These are phyloP conservation scores for Groenewaldozyma tartarivorans DNA, from an alignment of 805 yeast genomes.

Conservation along the genomic window DNA sequence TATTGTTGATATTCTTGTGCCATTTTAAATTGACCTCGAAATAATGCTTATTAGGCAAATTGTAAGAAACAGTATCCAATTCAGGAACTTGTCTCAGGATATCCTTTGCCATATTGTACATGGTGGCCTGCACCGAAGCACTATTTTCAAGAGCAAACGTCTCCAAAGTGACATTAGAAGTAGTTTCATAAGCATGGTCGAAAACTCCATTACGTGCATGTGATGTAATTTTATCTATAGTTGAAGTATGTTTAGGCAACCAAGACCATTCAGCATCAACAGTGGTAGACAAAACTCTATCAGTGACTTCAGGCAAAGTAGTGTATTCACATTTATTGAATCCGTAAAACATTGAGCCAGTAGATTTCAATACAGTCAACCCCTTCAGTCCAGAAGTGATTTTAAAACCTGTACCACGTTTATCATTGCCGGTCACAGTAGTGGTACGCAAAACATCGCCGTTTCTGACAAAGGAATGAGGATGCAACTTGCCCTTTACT, in stretches of 20 bases:
- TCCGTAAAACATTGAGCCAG: conserved; percentile 89
- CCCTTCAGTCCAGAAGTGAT: conserved; percentile 67
- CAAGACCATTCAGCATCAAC: conserved; percentile 66
- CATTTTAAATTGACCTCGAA: conserved; percentile 70
- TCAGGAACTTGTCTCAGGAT: conserved; percentile 51
- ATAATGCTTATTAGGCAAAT: conserved; percentile 88
- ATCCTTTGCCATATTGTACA: conserved; percentile 81
- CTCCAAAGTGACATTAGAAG: conserved; percentile 61
- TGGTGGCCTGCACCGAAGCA: conserved; percentile 93
- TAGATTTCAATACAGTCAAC: conserved; percentile 77
- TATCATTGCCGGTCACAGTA: conserved; percentile 22
- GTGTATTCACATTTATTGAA: conserved; percentile 83
- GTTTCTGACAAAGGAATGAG: conserved; percentile 76
- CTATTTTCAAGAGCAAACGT: conserved; percentile 79
- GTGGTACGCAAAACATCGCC: conserved; percentile 73
- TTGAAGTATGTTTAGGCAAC: conserved; percentile 40
- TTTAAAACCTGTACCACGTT: conserved; percentile 35
- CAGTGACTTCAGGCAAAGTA: conserved; percentile 71
- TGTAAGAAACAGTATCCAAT: conserved; percentile 58
- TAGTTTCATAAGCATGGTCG: conserved; percentile 53
- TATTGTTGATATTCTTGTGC: conserved; percentile 67
- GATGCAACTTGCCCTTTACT: conserved; percentile 67
- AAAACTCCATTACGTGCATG: conserved; percentile 54
- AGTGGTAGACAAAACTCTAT: conserved; percentile 82
- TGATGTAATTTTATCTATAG: conserved; percentile 31